These are phyloP conservation scores for Trichoderma koningiopsis DNA, from an alignment of 2,329 filamentous ascomycete genomes.

Conservation along the genomic window DNA sequence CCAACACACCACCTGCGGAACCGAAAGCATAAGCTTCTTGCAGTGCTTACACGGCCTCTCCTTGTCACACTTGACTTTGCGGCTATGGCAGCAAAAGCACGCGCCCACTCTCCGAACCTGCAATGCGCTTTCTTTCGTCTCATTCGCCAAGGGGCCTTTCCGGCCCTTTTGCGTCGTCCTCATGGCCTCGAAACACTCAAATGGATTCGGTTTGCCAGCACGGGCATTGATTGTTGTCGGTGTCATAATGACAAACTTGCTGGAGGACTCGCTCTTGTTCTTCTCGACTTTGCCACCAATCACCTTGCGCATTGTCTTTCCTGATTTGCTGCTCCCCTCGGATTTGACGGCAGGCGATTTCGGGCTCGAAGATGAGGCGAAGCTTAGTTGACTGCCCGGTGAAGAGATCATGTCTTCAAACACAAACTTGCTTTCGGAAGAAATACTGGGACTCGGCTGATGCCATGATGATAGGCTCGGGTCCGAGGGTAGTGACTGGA, in stretches of 20 bases:
- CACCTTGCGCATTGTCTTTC: conserved; percentile 46
- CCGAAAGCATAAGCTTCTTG: conserved; percentile 51
- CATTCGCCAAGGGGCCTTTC: conserved; percentile 57
- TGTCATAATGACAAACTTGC: conserved; percentile 59
- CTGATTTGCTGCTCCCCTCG: conserved; percentile 35
- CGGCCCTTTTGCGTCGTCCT: conserved; percentile 56
- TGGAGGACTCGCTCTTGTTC: conserved; percentile 44
- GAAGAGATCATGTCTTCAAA: conserved; percentile 46
- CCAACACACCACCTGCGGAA: conserved; percentile 61
- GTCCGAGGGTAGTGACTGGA: conserved; percentile 33
- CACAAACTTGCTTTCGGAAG: conserved; percentile 40
- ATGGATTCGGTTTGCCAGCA: conserved; percentile 53
- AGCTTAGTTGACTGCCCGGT: conserved; percentile 30
- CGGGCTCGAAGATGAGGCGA: conserved; percentile 36
- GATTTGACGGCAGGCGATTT: conserved; percentile 36
- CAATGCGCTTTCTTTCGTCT: conserved; percentile 57
- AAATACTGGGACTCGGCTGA: conserved; percentile 38
- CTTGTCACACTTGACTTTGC: conserved; percentile 61
- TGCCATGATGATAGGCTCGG: conserved; percentile 44
- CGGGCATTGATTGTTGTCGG: conserved; percentile 56
- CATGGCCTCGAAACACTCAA: conserved; percentile 58
- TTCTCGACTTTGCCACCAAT: conserved; percentile 50
- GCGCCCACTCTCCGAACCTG: conserved; percentile 57
- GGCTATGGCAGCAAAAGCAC: conserved; percentile 61
- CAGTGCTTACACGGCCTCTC: conserved; percentile 60